Base-by-base conservation (phyloP, 2,329 filamentous ascomycete genomes). In the Biscogniauxia sp. region DNA sequence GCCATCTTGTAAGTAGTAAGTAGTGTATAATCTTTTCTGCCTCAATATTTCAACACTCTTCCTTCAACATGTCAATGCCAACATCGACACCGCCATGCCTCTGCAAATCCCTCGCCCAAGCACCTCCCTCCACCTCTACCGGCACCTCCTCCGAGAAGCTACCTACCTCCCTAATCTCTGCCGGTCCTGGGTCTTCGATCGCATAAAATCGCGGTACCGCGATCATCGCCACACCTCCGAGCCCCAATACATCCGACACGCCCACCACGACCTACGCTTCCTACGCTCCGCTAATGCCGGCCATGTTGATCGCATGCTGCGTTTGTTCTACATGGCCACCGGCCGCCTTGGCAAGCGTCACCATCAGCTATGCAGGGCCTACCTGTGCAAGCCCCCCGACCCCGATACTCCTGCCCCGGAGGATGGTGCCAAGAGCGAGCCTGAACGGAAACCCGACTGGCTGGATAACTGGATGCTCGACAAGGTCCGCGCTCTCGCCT, bases 141-240 rank as follows among this genome's bases (percentile, higher is more conserved):
- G 86, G 59, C 79, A 84, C 60, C 75, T 88, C 20, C 82, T 88
- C 41, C 84, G 86, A 61, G 84, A 88, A 75, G 76, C 79, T 49
- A 81, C 82, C 26, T 89, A 89, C 69, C 80, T 88, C 2, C 84
- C 85, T 1, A 77, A 77, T 2, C 72, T 80, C 49, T 82, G 82
- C 61, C 80, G 79, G 49, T 71, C 74, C 2, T 79, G 76, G 57
- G 73, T 84, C 57, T 69, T 75, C 53, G 66, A 74, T 6, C 75
- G 75, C 37, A 80, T 87, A 53, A 74, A 75, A 55, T 61, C 66
- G 7, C 77, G 78, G 37, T 88, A 86, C 67, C 78, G 77, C n/a
- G 72, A 72, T 2, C 73, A 79, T 62, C 71, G 65, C 3, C 25
- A 67, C 13, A 66, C 66, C 0, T 57, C 70, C 3, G 57, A 59